Evolutionary conservation across 2,329 filamentous ascomycete species (phyloP).

Genomic region (Akanthomyces lecanii): DNA sequence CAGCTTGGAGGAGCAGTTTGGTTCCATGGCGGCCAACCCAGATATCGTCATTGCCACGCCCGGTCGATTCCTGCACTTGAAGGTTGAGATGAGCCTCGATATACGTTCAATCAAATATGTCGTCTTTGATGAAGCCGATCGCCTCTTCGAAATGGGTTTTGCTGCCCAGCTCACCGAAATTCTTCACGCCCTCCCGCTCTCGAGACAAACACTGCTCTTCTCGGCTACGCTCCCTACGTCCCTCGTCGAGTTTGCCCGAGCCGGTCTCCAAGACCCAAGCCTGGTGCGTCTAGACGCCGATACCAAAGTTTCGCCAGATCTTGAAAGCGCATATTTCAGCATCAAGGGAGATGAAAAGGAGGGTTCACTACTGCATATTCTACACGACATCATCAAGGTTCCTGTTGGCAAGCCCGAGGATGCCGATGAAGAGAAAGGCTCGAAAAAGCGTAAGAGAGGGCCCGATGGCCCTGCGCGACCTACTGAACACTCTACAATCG

Average conservation of each 20-base stretch:
- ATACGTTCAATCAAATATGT: constrained; percentile 90
- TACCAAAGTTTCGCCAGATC: constrained; percentile 90
- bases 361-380: constrained; percentile 79
- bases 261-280: constrained; percentile 86
- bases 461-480: constrained; percentile 58
- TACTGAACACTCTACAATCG: constrained; percentile 86
- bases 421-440: constrained; percentile 41
- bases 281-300: constrained; percentile 89
- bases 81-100: constrained; percentile 93
- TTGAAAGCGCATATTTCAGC: constrained; percentile 93
- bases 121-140: constrained; percentile 96
- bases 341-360: constrained; percentile 94
- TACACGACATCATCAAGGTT: constrained; percentile 91
- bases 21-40: constrained; percentile 86
- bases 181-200: constrained; percentile 76
- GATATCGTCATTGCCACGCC: constrained; percentile 97
- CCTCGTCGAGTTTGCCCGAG: constrained; percentile 90
- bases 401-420: constrained; percentile 61
- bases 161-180: constrained; percentile 91
- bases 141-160: constrained; percentile 98
- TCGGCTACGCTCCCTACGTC: constrained; percentile 93
- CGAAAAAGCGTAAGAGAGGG: constrained; percentile 69
- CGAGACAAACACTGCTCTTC: constrained; percentile 87
- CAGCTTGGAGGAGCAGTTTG: constrained; percentile 91
- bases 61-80: constrained; percentile 91